Evolutionary conservation across 345 rosid species (phyloP), one percentile per base, ranked within the genome.

Genomic region (Moricandia arvensis): DNA sequence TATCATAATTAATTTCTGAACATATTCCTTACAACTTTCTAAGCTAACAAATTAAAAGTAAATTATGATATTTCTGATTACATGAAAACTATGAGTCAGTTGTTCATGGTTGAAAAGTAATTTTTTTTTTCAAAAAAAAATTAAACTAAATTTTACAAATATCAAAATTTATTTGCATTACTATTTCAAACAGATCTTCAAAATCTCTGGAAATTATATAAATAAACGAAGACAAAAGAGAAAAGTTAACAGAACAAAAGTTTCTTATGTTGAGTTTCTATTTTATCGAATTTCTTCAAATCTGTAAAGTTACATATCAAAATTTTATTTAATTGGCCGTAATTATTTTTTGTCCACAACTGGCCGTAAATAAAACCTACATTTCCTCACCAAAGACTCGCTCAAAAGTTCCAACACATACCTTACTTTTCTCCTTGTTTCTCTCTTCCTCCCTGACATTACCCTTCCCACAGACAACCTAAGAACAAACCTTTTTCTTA

Each of bases 301-400:
- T 5, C 1, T 34, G 63, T 33, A 8, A 21, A 12, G 12, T 2
- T n/a, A 4, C 54, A 49, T 10, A 27, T 2, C 3, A 1, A 16
- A 16, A 7, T 7, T 30, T 7, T 6, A 35, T 26, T 27, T 45
- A 29, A 17, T 17, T 38, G 37, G 37, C n/a, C 33, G 6, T 13
- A 18, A 38, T n/a, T n/a, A n/a, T n/a, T n/a, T n/a, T n/a, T n/a
- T n/a, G n/a, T n/a, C 1, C 24, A 21, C 24, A 29, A 17, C 27
- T 38, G 37, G 37, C n/a, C 33, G 6, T 13, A 18, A 38, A 69
- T 4, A 51, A 31, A 17, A 63, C 66, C 26, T 57, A 71, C 59
- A 64, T 66, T 78, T 64, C 70, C 67, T 66, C 64, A 72, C 81
- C 2, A 30, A 72, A 37, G 77, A 78, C 77, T 72, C 73, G 73